Base-by-base conservation (phyloP, 2,329 filamentous ascomycete species). In the Fusarium acutatum region DNA sequence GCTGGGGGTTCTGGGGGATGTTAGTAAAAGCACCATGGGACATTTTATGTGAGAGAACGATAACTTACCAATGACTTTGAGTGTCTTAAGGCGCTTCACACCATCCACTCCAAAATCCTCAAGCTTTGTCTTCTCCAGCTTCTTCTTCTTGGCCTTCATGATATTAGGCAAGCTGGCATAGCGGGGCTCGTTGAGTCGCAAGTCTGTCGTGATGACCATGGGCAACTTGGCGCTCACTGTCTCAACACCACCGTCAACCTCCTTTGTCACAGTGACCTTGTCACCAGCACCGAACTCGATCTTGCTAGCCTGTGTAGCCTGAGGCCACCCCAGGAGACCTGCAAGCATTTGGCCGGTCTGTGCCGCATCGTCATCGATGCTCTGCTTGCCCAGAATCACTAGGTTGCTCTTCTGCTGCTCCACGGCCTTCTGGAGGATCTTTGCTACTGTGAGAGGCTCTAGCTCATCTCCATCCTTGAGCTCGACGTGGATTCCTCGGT, bases 111-210 rank as follows among this genome's bases (percentile, higher is more conserved):
- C 94, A 82, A 93, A 93, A 81, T 99, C 96, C 64, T 86, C 88
- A 82, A 98, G 82, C 75, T 89, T 94, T 88, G 94, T 93, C 92
- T 98, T 98, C 79, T 96, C 94, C 78, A 99, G 81, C 80, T 94
- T 94, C 93, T 99, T 99, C 93, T 98, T 99, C 93, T 99, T 99
- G 60, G 96, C 96, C 92, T 98, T 99, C 96, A 99, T 99, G 75
- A 99, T 98, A 82, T 98, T 98, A 57, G 95, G 96, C 89, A 99
- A 83, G 83, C 91, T 97, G 28, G 96, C 96, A 83, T 97, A 99
- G 74, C 96, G 88, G 67, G 96, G 96, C 89, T 97, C 94, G 81
- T 99, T 99, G 82, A 99, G 86, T 59, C 96, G 87, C 85, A 99
- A 83, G 86, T 99, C 96, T 71, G 96, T 97, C 70, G 96, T 99